A percentile compares a stretch with the other conserved stretches of the same genome.
These are phyloP conservation scores for Priceomyces castillae DNA, from an alignment of 805 yeast species.

Conservation along the genomic window DNA sequence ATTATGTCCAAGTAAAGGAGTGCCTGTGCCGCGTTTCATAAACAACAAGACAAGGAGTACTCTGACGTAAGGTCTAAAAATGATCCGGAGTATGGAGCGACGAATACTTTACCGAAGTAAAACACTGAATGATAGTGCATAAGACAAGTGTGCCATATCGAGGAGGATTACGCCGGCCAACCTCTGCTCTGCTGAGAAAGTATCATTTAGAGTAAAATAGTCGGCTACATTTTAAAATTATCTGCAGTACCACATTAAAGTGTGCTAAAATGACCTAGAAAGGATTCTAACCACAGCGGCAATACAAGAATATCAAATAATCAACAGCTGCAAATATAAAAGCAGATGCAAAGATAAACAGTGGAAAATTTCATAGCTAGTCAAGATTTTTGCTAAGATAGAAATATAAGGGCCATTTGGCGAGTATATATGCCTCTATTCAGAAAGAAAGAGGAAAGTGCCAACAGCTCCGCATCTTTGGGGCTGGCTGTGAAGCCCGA, in stretches of 20 bases:
- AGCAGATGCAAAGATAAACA: constrained; percentile 12
- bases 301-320: constrained; percentile 4
- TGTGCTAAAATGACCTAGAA: background rate
- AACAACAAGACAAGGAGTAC: no score
- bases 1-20: no score
- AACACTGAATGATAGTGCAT: no score
- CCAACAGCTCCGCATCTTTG: background rate
- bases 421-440: constrained; percentile 4
- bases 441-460: background rate
- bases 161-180: no score
- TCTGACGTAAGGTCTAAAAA: no score
- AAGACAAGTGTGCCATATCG: no score
- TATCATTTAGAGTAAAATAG: no score
- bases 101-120: no score
- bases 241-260: background rate
- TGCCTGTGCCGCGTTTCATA: no score
- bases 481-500: background rate
- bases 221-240: background rate
- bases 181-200: background rate
- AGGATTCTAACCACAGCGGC: background rate
- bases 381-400: no score
- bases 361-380: no score
- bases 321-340: constrained; percentile 10
- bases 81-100: no score
- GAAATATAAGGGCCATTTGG: background rate